Evolutionary conservation across 2,329 filamentous ascomycete species (phyloP).

Genomic region (Colletotrichum sojae): DNA sequence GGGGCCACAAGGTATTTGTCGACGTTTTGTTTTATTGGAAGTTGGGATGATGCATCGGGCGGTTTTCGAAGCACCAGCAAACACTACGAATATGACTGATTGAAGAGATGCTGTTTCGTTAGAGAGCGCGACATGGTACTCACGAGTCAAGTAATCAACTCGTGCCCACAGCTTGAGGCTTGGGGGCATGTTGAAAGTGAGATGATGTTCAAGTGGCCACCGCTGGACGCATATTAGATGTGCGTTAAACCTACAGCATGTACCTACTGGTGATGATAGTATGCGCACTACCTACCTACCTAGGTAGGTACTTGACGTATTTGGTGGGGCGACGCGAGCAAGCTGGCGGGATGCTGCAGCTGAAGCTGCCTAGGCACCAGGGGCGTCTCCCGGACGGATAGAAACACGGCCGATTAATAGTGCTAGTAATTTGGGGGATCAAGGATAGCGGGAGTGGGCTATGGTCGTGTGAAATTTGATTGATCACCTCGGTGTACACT

Average conservation of each 20-base stretch:
- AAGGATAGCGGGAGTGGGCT: slow-evolving; percentile 23
- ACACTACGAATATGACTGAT: slow-evolving; percentile 38
- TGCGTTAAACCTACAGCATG: too few relatives aligned
- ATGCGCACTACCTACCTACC: too few relatives aligned
- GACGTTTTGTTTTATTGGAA: slow-evolving; percentile 3
- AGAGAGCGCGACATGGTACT: too few relatives aligned
- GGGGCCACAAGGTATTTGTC: slow-evolving; percentile 26
- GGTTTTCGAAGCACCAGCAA: slow-evolving; percentile 36
- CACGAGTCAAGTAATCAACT: too few relatives aligned
- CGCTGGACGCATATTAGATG: too few relatives aligned
- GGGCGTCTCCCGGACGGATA: slow-evolving; percentile 10
- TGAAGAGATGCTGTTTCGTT: not conserved
- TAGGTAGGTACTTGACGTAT: not conserved
- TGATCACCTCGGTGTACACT: too few relatives aligned
- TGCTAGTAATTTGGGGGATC: slow-evolving; percentile 20
- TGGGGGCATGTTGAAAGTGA: too few relatives aligned
- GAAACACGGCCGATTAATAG: slow-evolving; percentile 12
- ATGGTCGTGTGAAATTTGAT: slow-evolving; percentile 27
- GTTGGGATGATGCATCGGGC: slow-evolving; percentile 38
- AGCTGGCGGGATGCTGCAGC: slow-evolving; percentile 33
- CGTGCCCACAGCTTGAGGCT: too few relatives aligned
- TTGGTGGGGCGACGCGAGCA: slow-evolving; percentile 20
- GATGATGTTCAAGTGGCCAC: not conserved
- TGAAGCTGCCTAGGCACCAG: slow-evolving; percentile 20
- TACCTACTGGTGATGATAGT: too few relatives aligned